These are phyloP conservation scores for Tylopilus sp. DNA, from an alignment of 768 basidiomycete species.

Conservation along the genomic window DNA sequence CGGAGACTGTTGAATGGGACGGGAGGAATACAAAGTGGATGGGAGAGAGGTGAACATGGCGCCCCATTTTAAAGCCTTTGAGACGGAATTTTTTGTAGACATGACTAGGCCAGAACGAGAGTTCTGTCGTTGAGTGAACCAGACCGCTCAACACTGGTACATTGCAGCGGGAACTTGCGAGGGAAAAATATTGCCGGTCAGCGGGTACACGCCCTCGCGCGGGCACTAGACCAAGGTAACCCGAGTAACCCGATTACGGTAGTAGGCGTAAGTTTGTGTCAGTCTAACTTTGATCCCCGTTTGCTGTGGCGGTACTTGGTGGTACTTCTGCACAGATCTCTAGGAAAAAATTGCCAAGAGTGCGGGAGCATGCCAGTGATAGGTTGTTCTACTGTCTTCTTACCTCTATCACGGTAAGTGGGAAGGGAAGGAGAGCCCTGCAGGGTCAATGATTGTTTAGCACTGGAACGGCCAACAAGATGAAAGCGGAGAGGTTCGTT, in stretches of 20 bases:
- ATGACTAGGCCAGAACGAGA: constrained; percentile 28
- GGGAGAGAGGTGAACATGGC: constrained; percentile 2
- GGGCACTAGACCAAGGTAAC: constrained; percentile 12
- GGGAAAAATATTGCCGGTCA: constrained; percentile 9
- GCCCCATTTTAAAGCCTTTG: constrained; percentile 35
- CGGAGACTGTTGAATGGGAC: not conserved
- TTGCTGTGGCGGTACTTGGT: too few relatives aligned
- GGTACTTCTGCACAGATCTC: too few relatives aligned
- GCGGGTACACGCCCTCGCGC: constrained; percentile 9
- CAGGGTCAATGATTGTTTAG: too few relatives aligned
- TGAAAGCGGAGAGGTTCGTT: too few relatives aligned
- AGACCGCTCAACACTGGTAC: constrained; percentile 16
- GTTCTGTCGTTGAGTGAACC: constrained; percentile 21
- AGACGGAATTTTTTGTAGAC: constrained; percentile 34
- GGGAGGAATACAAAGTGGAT: constrained; percentile 12
- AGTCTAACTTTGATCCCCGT: too few relatives aligned
- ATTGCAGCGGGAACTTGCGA: constrained; percentile 22
- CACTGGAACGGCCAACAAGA: too few relatives aligned
- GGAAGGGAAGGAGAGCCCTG: too few relatives aligned
- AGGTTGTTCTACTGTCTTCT: too few relatives aligned
- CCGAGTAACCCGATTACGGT: constrained; percentile 12
- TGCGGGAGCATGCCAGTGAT: too few relatives aligned
- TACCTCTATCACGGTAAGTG: too few relatives aligned
- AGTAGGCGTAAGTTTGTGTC: too few relatives aligned
- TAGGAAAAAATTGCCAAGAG: too few relatives aligned